phyloP scores from a whole-genome alignment of 1,284 basidiomycete species.

The Puccinia hordei region DNA sequence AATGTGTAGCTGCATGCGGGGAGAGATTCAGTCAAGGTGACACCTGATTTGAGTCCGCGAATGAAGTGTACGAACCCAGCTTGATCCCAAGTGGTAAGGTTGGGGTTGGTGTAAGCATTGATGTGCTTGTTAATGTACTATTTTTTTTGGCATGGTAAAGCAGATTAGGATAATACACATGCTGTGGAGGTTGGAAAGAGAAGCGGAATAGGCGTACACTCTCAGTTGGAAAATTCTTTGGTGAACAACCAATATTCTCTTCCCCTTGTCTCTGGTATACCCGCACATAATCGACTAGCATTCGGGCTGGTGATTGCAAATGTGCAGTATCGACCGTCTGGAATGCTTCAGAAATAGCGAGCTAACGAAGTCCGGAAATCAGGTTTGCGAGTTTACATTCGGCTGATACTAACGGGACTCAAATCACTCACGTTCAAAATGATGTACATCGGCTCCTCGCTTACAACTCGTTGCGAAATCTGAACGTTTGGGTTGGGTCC shows the following conservation, averaged over 20 bases:
- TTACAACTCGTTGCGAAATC: constrained; percentile 52
- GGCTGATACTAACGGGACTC: not conserved
- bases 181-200: not conserved
- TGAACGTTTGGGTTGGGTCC: constrained; percentile 44
- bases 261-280: constrained; percentile 44
- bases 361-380: not conserved
- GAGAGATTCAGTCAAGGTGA: not conserved
- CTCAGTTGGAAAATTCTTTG: constrained; percentile 46
- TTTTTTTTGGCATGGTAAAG: not conserved
- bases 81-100: constrained; percentile 44
- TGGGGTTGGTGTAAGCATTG: constrained; percentile 47
- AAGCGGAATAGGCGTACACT: not conserved
- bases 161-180: not conserved
- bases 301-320: constrained; percentile 21
- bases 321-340: constrained; percentile 43
- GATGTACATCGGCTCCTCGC: no score
- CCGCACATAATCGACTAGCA: constrained; percentile 50
- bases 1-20: constrained; percentile 9
- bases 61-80: constrained; percentile 27
- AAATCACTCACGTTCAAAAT: constrained; percentile 57
- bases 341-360: constrained; percentile 46
- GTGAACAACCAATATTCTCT: constrained; percentile 49
- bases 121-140: constrained; percentile 49
- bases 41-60: not conserved
- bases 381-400: not conserved